Percentiles rank a stretch among this genome's conserved stretches.
Conservation (phyloP, 2,329 filamentous ascomycete genomes). For the Magnaporthiopsis incrustans region DNA sequence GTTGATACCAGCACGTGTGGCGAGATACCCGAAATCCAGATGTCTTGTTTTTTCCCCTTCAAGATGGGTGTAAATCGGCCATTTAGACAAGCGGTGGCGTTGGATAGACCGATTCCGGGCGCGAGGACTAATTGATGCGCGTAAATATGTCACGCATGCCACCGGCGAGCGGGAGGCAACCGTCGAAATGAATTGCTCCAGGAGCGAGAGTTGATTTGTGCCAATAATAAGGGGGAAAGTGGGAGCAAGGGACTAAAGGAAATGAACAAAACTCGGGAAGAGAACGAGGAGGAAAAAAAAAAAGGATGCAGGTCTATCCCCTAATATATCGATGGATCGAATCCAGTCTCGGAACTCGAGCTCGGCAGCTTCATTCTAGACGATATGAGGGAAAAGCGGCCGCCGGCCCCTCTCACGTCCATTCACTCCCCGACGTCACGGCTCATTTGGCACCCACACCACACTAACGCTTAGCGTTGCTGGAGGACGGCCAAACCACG, state of each 20-base stretch:
- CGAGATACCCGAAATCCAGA: not conserved
- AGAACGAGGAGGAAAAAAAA: not conserved
- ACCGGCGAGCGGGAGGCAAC: not conserved
- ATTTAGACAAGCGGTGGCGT: not conserved
- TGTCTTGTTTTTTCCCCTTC: not conserved
- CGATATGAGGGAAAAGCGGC: not conserved
- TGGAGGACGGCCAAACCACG: too few relatives aligned
- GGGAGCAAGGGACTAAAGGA: not conserved
- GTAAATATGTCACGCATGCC: not conserved
- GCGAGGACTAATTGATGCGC: not conserved
- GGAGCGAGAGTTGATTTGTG: not conserved
- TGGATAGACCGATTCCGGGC: not conserved
- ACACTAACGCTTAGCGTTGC: not conserved
- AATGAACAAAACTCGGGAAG: not conserved
- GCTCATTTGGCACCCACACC: not conserved
- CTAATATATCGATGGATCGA: not conserved
- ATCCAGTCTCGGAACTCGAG: not conserved
- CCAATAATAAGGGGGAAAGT: not conserved
- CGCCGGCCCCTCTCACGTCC: too few relatives aligned
- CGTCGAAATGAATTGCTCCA: not conserved
- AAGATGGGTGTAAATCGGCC: not conserved
- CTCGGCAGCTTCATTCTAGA: not conserved
- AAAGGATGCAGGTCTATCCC: conserved; percentile 6
- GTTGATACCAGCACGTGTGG: not conserved
- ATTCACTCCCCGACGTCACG: not conserved